These are phyloP conservation scores for Trichoderma breve DNA, from an alignment of 2,329 filamentous ascomycete genomes.

Conservation along the genomic window DNA sequence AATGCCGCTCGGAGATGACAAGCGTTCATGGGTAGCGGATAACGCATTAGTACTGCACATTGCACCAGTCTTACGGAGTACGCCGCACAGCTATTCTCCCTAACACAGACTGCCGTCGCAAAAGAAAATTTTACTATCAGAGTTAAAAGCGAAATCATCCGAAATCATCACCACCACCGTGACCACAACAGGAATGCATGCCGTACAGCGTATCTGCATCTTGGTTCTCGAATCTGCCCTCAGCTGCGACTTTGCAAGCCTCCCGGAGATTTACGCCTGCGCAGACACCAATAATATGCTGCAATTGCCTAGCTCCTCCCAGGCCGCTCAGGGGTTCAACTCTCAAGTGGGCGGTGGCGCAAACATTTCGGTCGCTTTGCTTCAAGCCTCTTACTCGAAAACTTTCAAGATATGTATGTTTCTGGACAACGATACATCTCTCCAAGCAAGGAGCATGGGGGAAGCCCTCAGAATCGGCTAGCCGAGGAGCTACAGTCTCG, in stretches of 20 bases:
- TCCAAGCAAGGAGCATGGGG: neutral
- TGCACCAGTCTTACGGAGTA: neutral
- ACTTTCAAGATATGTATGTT: neutral
- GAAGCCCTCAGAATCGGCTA: neutral
- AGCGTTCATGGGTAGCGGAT: neutral
- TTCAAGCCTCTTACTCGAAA: neutral
- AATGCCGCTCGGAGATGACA: slow-evolving; percentile 14
- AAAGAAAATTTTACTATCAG: neutral
- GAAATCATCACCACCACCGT: neutral
- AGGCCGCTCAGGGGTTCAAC: neutral
- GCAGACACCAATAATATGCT: neutral
- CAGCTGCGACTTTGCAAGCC: slow-evolving; percentile 7
- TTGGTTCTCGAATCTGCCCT: neutral
- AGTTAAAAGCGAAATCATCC: neutral
- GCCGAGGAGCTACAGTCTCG: slow-evolving; percentile 12
- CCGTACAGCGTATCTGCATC: neutral
- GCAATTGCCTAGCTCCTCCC: neutral
- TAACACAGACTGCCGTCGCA: neutral
- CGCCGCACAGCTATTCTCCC: neutral
- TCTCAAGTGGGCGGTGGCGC: slow-evolving; percentile 5
- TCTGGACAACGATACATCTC: neutral
- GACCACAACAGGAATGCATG: neutral
- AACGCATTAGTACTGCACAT: neutral
- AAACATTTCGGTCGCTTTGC: neutral
- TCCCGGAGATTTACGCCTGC: neutral